These are phyloP conservation scores for Xylariaceae sp. DNA, from an alignment of 2,329 filamentous ascomycete species.

Conservation along the genomic window DNA sequence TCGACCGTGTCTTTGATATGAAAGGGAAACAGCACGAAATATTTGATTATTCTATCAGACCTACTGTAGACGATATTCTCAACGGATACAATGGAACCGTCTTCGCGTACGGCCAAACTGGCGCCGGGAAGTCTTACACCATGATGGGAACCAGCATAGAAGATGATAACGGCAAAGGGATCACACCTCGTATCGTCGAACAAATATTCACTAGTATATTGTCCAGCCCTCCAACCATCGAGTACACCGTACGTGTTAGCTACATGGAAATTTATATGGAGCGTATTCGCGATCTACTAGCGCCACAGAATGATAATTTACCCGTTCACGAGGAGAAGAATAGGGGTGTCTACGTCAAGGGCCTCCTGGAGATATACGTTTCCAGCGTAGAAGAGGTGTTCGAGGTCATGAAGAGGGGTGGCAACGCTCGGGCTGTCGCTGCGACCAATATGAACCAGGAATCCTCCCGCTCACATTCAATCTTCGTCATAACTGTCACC, in stretches of 20 bases:
- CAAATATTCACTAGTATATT: slow-evolving; percentile 97
- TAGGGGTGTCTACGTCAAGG: slow-evolving; percentile 95
- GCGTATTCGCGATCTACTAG: slow-evolving; percentile 89
- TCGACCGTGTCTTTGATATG: slow-evolving; percentile 98
- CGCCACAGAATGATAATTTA: slow-evolving; percentile 92
- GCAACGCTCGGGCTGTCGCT: slow-evolving; percentile 85
- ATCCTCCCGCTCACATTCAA: slow-evolving; percentile 96
- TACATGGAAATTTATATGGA: slow-evolving; percentile 99
- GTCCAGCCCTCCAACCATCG: slow-evolving; percentile 88
- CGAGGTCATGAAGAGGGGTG: slow-evolving; percentile 93
- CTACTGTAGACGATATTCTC: slow-evolving; percentile 96
- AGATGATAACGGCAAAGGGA: slow-evolving; percentile 84
- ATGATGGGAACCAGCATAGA: slow-evolving; percentile 99
- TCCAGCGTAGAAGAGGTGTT: slow-evolving; percentile 95
- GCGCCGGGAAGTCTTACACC: slow-evolving; percentile 97
- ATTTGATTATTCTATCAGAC: slow-evolving; percentile 96
- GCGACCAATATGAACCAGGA: slow-evolving; percentile 99
- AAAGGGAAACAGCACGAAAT: slow-evolving; percentile 87
- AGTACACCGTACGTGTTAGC: slow-evolving; percentile 97
- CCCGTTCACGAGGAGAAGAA: slow-evolving; percentile 99
- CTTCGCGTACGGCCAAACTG: slow-evolving; percentile 97
- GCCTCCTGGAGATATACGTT: slow-evolving; percentile 91
- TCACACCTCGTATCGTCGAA: slow-evolving; percentile 95
- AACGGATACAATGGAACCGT: slow-evolving; percentile 99
- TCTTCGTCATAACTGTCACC: slow-evolving; percentile 94